phyloP scores from a whole-genome alignment of 108 stramenopile genomes.

The Cyclostephanos tholiformis region DNA sequence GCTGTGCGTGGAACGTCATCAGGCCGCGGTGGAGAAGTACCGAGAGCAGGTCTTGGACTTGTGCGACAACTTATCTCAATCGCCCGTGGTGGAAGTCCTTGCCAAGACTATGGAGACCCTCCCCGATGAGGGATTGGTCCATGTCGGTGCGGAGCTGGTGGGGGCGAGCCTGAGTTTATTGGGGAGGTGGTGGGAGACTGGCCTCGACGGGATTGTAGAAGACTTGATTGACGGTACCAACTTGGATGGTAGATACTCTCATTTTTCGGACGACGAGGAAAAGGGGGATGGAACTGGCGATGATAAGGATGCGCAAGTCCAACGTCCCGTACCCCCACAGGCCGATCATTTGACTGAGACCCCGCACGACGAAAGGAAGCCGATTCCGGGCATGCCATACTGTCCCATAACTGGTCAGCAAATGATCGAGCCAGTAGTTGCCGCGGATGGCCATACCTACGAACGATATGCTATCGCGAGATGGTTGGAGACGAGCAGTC shows the following conservation, averaged over 20 bases:
- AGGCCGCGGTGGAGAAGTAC: constrained; percentile 58
- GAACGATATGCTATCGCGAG: constrained; percentile 86
- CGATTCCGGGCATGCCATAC: constrained; percentile 80
- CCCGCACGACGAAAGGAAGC: constrained; percentile 24
- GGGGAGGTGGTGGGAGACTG: constrained; percentile 74
- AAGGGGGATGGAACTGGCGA: constrained; percentile 6
- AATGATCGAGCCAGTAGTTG: constrained; percentile 94
- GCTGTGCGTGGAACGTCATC: constrained; percentile 68
- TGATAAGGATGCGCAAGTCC: constrained; percentile 4
- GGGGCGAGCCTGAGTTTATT: constrained; percentile 52
- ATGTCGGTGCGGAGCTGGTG: constrained; percentile 56
- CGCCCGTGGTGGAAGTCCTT: constrained; percentile 63
- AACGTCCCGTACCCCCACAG: background rate
- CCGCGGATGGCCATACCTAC: constrained; percentile 92
- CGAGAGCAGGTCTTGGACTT: constrained; percentile 65
- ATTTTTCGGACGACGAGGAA: constrained; percentile 46
- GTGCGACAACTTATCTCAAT: constrained; percentile 64
- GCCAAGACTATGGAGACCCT: constrained; percentile 56
- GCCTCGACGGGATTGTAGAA: constrained; percentile 58
- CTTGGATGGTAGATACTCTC: constrained; percentile 72
- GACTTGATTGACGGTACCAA: constrained; percentile 78
- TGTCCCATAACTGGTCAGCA: constrained; percentile 93
- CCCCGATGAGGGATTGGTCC: constrained; percentile 73
- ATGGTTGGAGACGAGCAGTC: constrained; percentile 84
- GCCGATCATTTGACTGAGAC: background rate